Base-by-base conservation (phyloP, 164 flowering plant species). In the Nymphaea thermarum region DNA sequence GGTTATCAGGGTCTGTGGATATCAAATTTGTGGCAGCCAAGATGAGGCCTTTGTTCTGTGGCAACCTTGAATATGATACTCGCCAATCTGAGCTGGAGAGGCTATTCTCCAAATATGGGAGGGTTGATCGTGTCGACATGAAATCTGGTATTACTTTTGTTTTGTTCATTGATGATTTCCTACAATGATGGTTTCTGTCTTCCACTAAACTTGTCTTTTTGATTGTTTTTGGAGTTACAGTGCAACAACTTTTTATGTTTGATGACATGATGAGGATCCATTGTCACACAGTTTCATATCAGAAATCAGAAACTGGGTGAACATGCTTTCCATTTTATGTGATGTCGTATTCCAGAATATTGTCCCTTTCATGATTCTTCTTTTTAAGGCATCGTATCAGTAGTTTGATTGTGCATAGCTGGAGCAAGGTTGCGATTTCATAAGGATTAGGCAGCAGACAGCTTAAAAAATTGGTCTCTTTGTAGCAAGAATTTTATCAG, bases 1-100 rank as follows among this genome's bases (percentile, higher is more conserved):
- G 36, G 36, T 25, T 25, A 25, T 25, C 36, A 25, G 36, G 36
- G 36, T 25, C 36, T 25, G 36, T 25, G 36, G 36, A 25, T 25
- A 25, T 25, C 57, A 51, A 15, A 4, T 51, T 51, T 51, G 57
- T 5, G 57, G 42, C 17, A 17, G 42, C 17, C 43, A 77, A 25
- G 75, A 83, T 85, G 93, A 87, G 83, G 84, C 92, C 96, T 3
- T 70, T 90, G 7, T 90, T 90, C 70, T 85, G 87, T 36, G 96
- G 96, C 1, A 90, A 85, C 77, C 88, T 88, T 67, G 93, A 84
- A 66, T 82, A 78, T 72, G 93, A 88, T 25, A 88, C 93, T 69
- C 86, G 96, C n/a, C 91, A 86, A 44, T 78, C 86, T 11, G 96
- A 90, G 18, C 68, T 90, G 72, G 93, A 90, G 66, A 84, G 85